Base-by-base conservation (phyloP, 2,329 filamentous ascomycete species). In the Penicillium sp. region DNA sequence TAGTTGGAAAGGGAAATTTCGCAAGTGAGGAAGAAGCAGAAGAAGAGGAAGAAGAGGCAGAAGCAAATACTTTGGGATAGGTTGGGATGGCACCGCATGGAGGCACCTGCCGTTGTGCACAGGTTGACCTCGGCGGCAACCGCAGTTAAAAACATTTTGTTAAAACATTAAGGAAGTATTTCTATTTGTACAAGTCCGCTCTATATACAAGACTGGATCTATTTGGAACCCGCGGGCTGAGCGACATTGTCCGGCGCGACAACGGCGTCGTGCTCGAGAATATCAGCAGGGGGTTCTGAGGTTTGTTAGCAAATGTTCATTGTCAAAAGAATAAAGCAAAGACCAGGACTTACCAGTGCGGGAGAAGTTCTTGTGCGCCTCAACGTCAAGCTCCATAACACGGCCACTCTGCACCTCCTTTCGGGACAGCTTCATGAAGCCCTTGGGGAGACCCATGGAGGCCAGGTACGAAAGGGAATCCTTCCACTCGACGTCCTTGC, bases 401-500 rank as follows among this genome's bases (percentile, higher is more conserved):
- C 74, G 74, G 2, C 84, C 84, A 42, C 65, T 76, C 72, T 85
- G 82, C 6, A 87, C 83, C 17, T 87, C 82, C 61, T 78, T 75
- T 52, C 84, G 74, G 3, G 79, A 80, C 52, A 86, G 68, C 12
- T 65, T 68, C 46, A 84, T 73, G 68, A 84, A 83, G 71, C 75
- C 75, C 79, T 83, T 49, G 75, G 75, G 78, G 60, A 86, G 71
- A 40, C 84, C 84, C 84, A 87, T 87, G 34, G 81, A 84, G 20
- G 76, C 77, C 18, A 87, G 72, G 65, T 79, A 87, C 2, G 69
- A 58, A 12, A 87, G 74, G 5, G 76, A 84, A 55, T 95, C 86
- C 67, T 79, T 87, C 91, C 91, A 96, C 72, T 96, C 91, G 13
- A 80, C 64, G 4, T 92, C 87, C 74, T 90, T 88, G 57, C 92